phyloP scores from a whole-genome alignment of 2,329 filamentous ascomycete genomes.

The Pseudocercospora ulei region DNA sequence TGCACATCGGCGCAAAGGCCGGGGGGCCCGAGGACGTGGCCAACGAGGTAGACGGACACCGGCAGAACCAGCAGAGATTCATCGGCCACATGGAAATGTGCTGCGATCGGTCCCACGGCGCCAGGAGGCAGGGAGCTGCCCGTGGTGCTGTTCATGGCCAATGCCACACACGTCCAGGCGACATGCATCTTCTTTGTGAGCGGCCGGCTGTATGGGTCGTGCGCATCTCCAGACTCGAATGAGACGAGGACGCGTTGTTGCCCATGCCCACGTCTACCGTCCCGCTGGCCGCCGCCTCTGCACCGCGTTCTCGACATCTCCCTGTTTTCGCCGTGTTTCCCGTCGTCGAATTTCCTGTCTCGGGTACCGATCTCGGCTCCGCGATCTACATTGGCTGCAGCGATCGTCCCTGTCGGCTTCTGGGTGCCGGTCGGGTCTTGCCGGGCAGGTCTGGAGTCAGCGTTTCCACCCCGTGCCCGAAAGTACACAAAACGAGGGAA shows the following conservation, averaged over 20 bases:
- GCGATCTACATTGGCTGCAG: slow-evolving; percentile 12
- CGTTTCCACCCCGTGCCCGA: too few relatives aligned
- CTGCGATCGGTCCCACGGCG: slow-evolving; percentile 49
- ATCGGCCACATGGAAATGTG: slow-evolving; percentile 48
- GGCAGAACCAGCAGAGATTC: slow-evolving; percentile 40
- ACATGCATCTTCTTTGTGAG: slow-evolving; percentile 46
- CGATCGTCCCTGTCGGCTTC: slow-evolving; percentile 7
- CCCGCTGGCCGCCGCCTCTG: slow-evolving; percentile 15
- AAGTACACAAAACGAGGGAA: too few relatives aligned
- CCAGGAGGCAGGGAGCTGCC: slow-evolving; percentile 56
- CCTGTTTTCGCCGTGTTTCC: slow-evolving; percentile 27
- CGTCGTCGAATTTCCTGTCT: slow-evolving; percentile 14
- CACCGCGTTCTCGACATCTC: slow-evolving; percentile 21
- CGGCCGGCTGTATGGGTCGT: slow-evolving; percentile 39
- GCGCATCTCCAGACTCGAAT: slow-evolving; percentile 36
- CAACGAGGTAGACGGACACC: slow-evolving; percentile 45
- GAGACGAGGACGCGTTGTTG: slow-evolving; percentile 30
- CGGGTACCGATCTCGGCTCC: slow-evolving; percentile 1
- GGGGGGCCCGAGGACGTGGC: slow-evolving; percentile 41
- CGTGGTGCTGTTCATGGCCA: slow-evolving; percentile 60
- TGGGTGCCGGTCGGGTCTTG: slow-evolving; percentile 9
- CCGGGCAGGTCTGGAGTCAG: slow-evolving; percentile 23
- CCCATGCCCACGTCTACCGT: background rate
- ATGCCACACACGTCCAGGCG: slow-evolving; percentile 47
- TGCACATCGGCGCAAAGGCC: slow-evolving; percentile 40